phyloP scores from a whole-genome alignment of 2,329 filamentous ascomycete species.

The Shiraia sp. region DNA sequence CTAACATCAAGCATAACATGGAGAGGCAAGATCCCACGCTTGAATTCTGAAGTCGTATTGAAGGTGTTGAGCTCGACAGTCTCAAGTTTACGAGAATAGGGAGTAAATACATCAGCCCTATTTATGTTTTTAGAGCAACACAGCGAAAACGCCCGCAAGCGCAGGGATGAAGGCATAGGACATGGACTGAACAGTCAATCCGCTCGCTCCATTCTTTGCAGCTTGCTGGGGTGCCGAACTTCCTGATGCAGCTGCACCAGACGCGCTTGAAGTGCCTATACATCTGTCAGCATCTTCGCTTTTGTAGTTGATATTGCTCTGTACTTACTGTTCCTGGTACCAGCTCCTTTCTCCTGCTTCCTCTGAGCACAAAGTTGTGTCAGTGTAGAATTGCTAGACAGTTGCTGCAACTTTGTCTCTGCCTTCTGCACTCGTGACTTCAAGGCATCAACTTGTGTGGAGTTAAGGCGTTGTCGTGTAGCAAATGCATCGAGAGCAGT shows the following conservation, averaged over 20 bases:
- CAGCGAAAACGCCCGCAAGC: conserved; percentile 16
- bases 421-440: conserved; percentile 26
- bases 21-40: no score
- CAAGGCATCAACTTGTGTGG: conserved; percentile 22
- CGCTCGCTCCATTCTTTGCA: conserved; percentile 10
- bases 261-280: conserved; percentile 4
- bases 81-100: no score
- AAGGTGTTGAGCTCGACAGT: no score
- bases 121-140: conserved; percentile 17
- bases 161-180: conserved; percentile 21
- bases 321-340: neutral
- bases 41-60: no score
- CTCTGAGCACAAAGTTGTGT: conserved; percentile 23
- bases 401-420: conserved; percentile 21
- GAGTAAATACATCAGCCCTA: no score
- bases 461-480: conserved; percentile 25
- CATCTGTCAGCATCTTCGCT: conserved; percentile 3
- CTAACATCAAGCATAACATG: no score
- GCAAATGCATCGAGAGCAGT: conserved; percentile 29
- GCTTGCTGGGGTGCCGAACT: neutral
- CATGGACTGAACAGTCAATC: conserved; percentile 15
- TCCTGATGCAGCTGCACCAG: neutral
- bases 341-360: conserved; percentile 18
- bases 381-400: conserved; percentile 35
- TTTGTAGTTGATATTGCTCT: neutral